phyloP scores from a whole-genome alignment of 371 early-diverging fungal species.

The Syncephalis fuscata region DNA sequence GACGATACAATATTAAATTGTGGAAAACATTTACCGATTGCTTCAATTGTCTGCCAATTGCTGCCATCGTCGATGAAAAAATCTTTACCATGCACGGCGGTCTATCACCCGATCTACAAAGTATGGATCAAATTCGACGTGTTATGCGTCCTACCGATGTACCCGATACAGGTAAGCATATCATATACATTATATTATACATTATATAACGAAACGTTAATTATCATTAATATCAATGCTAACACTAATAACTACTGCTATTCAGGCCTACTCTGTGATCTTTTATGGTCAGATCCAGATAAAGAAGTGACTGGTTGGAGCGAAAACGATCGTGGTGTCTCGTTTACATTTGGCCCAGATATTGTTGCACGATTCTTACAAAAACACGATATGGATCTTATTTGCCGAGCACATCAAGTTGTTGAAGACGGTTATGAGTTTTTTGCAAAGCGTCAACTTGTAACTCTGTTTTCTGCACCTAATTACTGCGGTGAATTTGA shows the following conservation, averaged over 20 bases:
- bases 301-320: constrained; percentile 65
- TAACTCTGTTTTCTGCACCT: constrained; percentile 90
- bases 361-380: constrained; percentile 79
- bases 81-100: constrained; percentile 98
- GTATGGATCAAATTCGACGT: constrained; percentile 91
- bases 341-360: constrained; percentile 76
- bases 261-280: constrained; percentile 74
- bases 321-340: constrained; percentile 83
- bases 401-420: constrained; percentile 94
- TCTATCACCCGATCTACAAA: constrained; percentile 71
- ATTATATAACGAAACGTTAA: too few species aligned
- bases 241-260: constrained; percentile 37
- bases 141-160: constrained; percentile 92
- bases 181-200: constrained; percentile 45
- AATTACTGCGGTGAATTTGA: constrained; percentile 95
- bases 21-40: constrained; percentile 88
- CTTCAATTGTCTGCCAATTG: constrained; percentile 89
- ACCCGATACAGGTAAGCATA: constrained; percentile 49
- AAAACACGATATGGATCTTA: constrained; percentile 80
- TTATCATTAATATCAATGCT: too few species aligned
- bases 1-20: constrained; percentile 80
- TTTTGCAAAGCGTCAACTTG: constrained; percentile 81
- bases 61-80: constrained; percentile 84
- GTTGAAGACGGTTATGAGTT: constrained; percentile 95
- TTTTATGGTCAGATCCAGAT: constrained; percentile 96